Base-by-base conservation (phyloP, 805 yeast species). In the Wickerhamiella hasegawae region DNA sequence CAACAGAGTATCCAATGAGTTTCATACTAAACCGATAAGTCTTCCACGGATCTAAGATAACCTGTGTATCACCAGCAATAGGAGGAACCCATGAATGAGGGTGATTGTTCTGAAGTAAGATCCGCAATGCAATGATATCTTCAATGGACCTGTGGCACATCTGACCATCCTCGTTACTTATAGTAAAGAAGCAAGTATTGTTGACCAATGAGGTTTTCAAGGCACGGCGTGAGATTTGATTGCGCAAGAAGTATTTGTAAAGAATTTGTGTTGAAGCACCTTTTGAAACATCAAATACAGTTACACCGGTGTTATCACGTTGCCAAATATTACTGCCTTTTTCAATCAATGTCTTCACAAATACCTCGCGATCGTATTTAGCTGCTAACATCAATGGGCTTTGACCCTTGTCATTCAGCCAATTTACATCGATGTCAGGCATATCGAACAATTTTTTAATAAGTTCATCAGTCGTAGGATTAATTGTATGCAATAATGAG, bases 381-480 rank as follows among this genome's bases (percentile, higher is more conserved):
- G 78, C 69, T 45, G 71, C 78, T 4, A 73, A 61, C 66, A 76
- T 71, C 39, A 84, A 50, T 0, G 97, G 92, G 0, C 87, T 72
- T 40, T 75, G 57, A 1, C 64, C 67, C 40, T 67, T 67, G 10
- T 49, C 45, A 49, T 82, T 85, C 15, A 67, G 52, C 38, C 65
- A 68, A 51, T 87, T 82, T 10, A 82, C 52, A 44, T 73, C 65
- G 11, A 66, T 42, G 4, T 64, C 53, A 28, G 62, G 61, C 5
- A 38, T 19, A n/a, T 15, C 19, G 4, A 38, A 29, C 17, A 47
- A 22, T 12, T 29, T 17, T 2, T 4, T 6, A 3, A 35, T 18
- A 1, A 38, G 28, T 15, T 32, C 33, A 3, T 24, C 26, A 27
- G 35, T 53, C 12, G 68, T 65, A 11, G 66, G 65, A 33, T 69